Percentiles rank a stretch among this genome's conserved stretches.
Evolutionary conservation across 2,329 filamentous ascomycete genomes (phyloP).

Genomic region (Dissoconium aciculare): DNA sequence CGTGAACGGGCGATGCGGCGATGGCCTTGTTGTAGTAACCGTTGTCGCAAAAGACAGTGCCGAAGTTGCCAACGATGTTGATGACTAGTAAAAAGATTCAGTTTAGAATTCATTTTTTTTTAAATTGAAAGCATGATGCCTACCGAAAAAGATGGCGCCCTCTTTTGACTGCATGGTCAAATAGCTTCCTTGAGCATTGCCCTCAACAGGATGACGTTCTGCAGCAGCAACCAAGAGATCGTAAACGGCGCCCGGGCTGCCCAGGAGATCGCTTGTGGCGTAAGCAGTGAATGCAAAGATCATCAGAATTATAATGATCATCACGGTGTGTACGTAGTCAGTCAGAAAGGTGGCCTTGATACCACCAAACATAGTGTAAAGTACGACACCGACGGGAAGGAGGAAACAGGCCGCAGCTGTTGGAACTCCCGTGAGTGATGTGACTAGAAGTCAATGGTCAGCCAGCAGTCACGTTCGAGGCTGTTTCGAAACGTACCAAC

Average conservation of each 20-base stretch:
- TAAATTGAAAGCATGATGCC: slow-evolving; percentile 5
- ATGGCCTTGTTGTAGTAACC: slow-evolving; percentile 90
- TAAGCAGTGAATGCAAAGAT: slow-evolving; percentile 74
- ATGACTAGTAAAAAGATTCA: slow-evolving; percentile 31
- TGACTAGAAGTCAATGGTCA: too few relatives aligned
- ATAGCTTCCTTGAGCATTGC: slow-evolving; percentile 69
- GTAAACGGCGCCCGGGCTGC: slow-evolving; percentile 63
- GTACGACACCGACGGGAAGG: slow-evolving; percentile 56
- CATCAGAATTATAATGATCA: slow-evolving; percentile 71
- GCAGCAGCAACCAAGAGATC: slow-evolving; percentile 60
- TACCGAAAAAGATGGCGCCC: slow-evolving; percentile 73
- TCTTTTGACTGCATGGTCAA: slow-evolving; percentile 72
- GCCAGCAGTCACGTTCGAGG: too few relatives aligned
- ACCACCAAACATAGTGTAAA: slow-evolving; percentile 61
- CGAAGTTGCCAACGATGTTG: slow-evolving; percentile 65
- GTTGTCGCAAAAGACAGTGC: slow-evolving; percentile 62
- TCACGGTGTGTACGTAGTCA: slow-evolving; percentile 75
- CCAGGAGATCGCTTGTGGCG: slow-evolving; percentile 54
- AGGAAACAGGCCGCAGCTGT: slow-evolving; percentile 74
- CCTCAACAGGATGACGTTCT: slow-evolving; percentile 54
- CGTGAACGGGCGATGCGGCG: slow-evolving; percentile 66
- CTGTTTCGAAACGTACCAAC: too few relatives aligned
- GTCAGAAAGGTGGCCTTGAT: slow-evolving; percentile 82
- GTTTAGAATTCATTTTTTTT: neutral
- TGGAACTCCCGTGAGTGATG: slow-evolving; percentile 55